Evolutionary conservation across 1,284 basidiomycete genomes (phyloP).

Genomic region (Marasmius tenuissimus): DNA sequence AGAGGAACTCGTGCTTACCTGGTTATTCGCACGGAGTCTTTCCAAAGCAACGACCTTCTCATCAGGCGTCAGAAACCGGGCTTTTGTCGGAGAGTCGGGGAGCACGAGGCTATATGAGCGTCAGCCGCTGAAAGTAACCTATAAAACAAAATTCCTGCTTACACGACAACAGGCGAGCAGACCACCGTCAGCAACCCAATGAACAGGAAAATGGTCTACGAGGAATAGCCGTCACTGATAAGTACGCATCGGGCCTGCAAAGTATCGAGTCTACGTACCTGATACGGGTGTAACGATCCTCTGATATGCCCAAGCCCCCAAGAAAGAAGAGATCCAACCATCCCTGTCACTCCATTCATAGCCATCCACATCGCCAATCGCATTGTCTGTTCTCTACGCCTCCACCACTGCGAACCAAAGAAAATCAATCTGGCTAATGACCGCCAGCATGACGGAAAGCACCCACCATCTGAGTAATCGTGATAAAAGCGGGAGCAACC

Average conservation of each 20-base stretch:
- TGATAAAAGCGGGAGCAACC: conserved; percentile 43
- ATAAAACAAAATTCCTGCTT: conserved; percentile 16
- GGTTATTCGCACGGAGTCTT: conserved; percentile 40
- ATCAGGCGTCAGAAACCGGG: conserved; percentile 36
- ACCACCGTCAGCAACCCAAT: conserved; percentile 45
- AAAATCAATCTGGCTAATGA: background rate
- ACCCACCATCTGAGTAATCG: conserved; percentile 41
- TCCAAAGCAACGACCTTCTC: conserved; percentile 46
- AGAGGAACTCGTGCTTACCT: conserved; percentile 17
- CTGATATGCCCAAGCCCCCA: conserved; percentile 44
- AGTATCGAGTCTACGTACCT: conserved; percentile 21
- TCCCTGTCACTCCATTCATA: conserved; percentile 38
- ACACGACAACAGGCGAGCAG: conserved; percentile 45
- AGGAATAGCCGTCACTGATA: background rate
- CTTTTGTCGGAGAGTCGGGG: conserved; percentile 38
- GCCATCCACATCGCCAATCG: conserved; percentile 42
- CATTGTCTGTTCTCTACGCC: conserved; percentile 43
- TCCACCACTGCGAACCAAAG: conserved; percentile 36
- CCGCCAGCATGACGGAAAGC: background rate
- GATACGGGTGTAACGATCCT: conserved; percentile 34
- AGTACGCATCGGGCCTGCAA: background rate
- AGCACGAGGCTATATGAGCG: conserved; percentile 30
- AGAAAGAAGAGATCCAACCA: conserved; percentile 41
- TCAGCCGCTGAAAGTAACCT: background rate
- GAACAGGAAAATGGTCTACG: conserved; percentile 48